These are phyloP conservation scores for Ochetophila trinervis DNA, from an alignment of 306 rosid genomes.

Conservation along the genomic window DNA sequence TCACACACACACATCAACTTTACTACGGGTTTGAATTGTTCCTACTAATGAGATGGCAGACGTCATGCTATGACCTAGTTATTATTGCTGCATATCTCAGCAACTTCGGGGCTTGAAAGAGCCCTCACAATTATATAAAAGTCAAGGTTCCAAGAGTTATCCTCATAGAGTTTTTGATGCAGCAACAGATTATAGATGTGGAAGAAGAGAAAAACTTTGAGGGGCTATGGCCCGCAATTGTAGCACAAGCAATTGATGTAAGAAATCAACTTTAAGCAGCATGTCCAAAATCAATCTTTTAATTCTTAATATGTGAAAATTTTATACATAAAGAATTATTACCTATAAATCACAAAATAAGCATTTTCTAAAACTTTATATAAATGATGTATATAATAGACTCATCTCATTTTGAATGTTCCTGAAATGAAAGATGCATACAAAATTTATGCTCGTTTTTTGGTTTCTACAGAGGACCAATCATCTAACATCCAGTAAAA, in stretches of 20 bases:
- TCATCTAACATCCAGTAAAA: no score
- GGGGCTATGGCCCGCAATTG: not conserved
- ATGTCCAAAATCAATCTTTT: not conserved
- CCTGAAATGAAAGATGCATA: no score
- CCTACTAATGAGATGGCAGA: constrained; percentile 9
- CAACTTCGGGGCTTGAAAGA: constrained; percentile 8
- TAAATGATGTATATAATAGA: no score
- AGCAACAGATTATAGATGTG: not conserved
- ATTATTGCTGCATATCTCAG: not conserved
- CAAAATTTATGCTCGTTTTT: no score
- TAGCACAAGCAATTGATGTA: not conserved
- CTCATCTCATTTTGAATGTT: no score
- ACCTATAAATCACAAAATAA: no score
- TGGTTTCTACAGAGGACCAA: no score
- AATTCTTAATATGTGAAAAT: no score
- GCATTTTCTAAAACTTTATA: no score
- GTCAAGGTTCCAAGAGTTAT: constrained; percentile 39
- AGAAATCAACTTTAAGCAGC: not conserved
- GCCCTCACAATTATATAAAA: constrained; percentile 4
- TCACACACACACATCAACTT: no score
- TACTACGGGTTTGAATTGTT: no score
- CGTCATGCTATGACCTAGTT: constrained; percentile 9
- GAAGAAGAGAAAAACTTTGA: not conserved
- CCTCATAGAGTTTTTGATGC: constrained; percentile 12
- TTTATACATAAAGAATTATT: no score